Conservation (phyloP, 2,329 filamentous ascomycete species). For the Fusarium nanum region DNA sequence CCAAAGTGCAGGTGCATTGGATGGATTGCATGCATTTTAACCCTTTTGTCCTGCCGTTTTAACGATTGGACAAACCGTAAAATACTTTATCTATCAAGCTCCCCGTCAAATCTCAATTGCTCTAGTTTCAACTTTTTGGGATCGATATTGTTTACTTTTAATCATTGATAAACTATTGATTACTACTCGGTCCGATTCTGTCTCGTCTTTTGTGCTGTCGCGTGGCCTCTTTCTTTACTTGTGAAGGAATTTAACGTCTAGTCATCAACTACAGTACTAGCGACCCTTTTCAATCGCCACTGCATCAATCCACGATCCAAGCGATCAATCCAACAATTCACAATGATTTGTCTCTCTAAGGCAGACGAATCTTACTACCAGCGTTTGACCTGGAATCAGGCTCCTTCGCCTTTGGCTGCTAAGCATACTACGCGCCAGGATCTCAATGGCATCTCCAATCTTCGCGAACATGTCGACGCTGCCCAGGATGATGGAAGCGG, state of each 20-base stretch:
- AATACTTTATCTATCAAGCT: conserved; percentile 19
- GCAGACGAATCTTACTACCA: conserved; percentile 62
- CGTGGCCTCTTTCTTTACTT: conserved; percentile 22
- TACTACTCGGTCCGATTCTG: conserved; percentile 5
- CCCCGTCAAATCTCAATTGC: background rate
- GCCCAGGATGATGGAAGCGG: conserved; percentile 50
- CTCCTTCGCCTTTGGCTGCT: conserved; percentile 60
- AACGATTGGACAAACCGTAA: conserved; percentile 6
- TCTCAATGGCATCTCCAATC: conserved; percentile 66
- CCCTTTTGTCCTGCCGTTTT: conserved; percentile 36
- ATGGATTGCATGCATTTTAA: conserved; percentile 19
- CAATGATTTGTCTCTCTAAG: conserved; percentile 66
- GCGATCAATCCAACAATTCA: background rate
- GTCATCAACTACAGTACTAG: background rate
- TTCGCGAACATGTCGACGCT: conserved; percentile 57
- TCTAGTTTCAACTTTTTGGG: background rate
- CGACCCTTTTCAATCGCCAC: background rate
- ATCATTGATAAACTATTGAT: conserved; percentile 10
- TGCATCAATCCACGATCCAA: background rate
- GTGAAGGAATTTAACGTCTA: conserved; percentile 18
- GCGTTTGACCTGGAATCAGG: conserved; percentile 66
- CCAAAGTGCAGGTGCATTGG: conserved; percentile 25
- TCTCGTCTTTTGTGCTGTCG: conserved; percentile 4
- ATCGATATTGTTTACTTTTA: background rate
- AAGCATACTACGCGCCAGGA: conserved; percentile 66